Evolutionary conservation across 1,284 basidiomycete species (phyloP).

Genomic region (Ustilago cynodontis): DNA sequence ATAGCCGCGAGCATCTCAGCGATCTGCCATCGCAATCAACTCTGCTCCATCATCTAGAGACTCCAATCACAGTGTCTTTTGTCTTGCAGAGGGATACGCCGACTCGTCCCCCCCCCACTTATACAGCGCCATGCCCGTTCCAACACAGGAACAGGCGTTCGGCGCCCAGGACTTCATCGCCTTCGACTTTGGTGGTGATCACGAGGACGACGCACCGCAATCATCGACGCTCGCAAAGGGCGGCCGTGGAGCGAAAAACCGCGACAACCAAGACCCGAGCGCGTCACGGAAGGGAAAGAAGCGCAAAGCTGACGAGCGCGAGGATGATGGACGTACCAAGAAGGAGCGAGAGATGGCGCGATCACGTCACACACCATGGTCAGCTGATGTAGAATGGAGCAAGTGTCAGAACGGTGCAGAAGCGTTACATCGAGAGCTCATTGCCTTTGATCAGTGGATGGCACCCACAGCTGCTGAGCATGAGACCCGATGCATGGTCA

Average conservation of each 20-base stretch:
- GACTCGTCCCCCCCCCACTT: not conserved
- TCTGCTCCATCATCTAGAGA: too few relatives aligned
- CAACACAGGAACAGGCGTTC: slow-evolving; percentile 36
- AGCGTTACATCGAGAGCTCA: slow-evolving; percentile 65
- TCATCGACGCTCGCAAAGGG: slow-evolving; percentile 12
- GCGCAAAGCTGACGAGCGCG: slow-evolving; percentile 56
- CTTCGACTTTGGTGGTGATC: slow-evolving; percentile 56
- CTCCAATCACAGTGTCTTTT: too few relatives aligned
- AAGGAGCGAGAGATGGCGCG: slow-evolving; percentile 76
- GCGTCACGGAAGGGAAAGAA: slow-evolving; percentile 46
- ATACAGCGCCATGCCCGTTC: slow-evolving; percentile 22
- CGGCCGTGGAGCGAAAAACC: slow-evolving; percentile 9
- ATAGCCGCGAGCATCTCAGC: too few relatives aligned
- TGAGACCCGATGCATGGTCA: slow-evolving; percentile 82
- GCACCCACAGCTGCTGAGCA: slow-evolving; percentile 87
- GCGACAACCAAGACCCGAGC: slow-evolving; percentile 15
- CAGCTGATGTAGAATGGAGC: slow-evolving; percentile 82
- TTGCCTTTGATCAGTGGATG: slow-evolving; percentile 86
- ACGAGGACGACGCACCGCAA: slow-evolving; percentile 22
- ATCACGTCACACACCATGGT: slow-evolving; percentile 82
- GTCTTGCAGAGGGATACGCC: too few relatives aligned
- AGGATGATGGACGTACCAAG: slow-evolving; percentile 72
- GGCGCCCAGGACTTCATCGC: slow-evolving; percentile 61
- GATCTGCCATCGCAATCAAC: too few relatives aligned
- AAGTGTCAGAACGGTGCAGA: slow-evolving; percentile 79